phyloP scores from a whole-genome alignment of 257 asterid genomes.

The Paulownia fortunei region DNA sequence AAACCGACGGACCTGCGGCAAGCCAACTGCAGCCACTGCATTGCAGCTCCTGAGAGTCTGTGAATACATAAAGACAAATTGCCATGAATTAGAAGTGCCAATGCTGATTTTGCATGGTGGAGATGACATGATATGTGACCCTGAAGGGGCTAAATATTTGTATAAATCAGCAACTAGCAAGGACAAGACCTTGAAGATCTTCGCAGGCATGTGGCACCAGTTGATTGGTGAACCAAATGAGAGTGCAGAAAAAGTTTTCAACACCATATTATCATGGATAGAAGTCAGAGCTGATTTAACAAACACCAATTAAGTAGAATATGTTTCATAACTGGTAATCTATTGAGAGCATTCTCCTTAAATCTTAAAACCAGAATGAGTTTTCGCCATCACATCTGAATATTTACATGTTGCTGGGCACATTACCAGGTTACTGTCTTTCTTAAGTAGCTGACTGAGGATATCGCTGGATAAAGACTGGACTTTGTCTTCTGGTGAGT shows the following conservation, averaged over 20 bases:
- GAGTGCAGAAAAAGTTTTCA: slow-evolving; percentile 44
- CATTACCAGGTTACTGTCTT: background rate
- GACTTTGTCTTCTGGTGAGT: no score
- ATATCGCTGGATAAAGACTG: no score
- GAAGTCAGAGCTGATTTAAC: slow-evolving; percentile 51
- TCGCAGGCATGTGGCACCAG: slow-evolving; percentile 79
- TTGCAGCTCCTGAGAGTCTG: slow-evolving; percentile 63
- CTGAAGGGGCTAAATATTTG: slow-evolving; percentile 56
- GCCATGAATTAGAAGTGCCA: slow-evolving; percentile 58
- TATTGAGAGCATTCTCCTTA: background rate
- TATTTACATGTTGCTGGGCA: background rate
- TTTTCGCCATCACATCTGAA: no score
- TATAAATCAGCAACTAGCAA: slow-evolving; percentile 54
- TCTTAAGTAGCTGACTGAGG: background rate
- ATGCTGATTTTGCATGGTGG: slow-evolving; percentile 77
- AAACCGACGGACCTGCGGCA: slow-evolving; percentile 46
- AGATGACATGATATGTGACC: slow-evolving; percentile 72
- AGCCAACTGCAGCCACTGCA: slow-evolving; percentile 70
- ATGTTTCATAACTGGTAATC: background rate
- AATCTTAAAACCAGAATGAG: no score
- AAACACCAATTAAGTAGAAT: background rate
- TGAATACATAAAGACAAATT: slow-evolving; percentile 46
- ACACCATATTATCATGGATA: slow-evolving; percentile 58
- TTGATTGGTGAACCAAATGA: slow-evolving; percentile 72
- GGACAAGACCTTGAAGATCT: slow-evolving; percentile 73